A percentile compares a stretch with the other conserved stretches of the same genome.
phyloP scores from a whole-genome alignment of 2,329 filamentous ascomycete genomes.

The Diaporthe capsici region DNA sequence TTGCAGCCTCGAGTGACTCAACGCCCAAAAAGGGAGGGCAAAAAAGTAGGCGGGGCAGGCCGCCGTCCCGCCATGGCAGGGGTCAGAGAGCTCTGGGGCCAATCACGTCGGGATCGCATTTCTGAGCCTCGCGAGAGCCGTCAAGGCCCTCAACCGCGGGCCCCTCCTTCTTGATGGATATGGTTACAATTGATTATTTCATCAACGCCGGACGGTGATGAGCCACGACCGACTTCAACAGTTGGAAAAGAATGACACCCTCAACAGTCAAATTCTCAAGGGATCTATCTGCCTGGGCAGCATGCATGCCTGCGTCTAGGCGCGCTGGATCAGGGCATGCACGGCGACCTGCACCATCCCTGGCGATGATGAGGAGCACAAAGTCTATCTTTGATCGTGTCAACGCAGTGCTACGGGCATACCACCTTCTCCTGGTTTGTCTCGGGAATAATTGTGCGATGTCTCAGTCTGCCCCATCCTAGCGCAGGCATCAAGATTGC shows the following conservation, averaged over 20 bases:
- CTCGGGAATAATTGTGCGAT: slow-evolving; percentile 15
- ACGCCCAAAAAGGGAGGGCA: slow-evolving; percentile 26
- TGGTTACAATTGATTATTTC: neutral
- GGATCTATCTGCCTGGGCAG: slow-evolving; percentile 1
- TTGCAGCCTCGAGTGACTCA: slow-evolving; percentile 30
- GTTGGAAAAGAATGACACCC: no score
- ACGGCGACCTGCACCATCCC: slow-evolving; percentile 5
- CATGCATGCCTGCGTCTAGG: neutral
- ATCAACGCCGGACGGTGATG: neutral
- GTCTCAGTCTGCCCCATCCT: slow-evolving; percentile 9
- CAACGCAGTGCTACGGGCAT: slow-evolving; percentile 7
- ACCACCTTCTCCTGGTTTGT: slow-evolving; percentile 10
- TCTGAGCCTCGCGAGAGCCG: slow-evolving; percentile 12
- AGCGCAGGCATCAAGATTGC: neutral
- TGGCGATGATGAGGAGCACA: slow-evolving; percentile 20
- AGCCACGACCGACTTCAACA: neutral
- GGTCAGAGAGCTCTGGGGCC: neutral
- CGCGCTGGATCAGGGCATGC: neutral
- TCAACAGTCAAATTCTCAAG: neutral
- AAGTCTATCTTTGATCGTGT: slow-evolving; percentile 13
- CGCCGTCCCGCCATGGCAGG: slow-evolving; percentile 29
- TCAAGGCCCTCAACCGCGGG: neutral
- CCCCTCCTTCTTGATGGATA: neutral
- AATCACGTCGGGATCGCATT: slow-evolving; percentile 32
- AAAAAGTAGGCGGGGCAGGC: slow-evolving; percentile 32